These are phyloP conservation scores for Euptelea pleiosperma DNA, from an alignment of 164 flowering plant species.

Conservation along the genomic window DNA sequence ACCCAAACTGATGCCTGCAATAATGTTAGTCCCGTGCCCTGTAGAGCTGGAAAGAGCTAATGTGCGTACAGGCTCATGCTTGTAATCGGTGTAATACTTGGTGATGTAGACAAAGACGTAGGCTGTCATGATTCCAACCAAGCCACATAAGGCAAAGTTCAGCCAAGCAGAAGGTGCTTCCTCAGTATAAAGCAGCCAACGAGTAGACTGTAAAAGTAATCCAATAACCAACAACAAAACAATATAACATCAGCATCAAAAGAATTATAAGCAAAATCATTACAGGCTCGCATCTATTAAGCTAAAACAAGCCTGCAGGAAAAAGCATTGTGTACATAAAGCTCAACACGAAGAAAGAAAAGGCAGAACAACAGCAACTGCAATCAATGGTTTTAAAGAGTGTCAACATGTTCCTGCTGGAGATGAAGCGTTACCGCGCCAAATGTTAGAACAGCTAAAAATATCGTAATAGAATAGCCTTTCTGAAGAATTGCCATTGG, in stretches of 20 bases:
- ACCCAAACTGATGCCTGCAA: conserved; percentile 97
- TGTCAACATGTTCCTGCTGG: neutral
- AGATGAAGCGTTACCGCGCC: conserved; percentile 60
- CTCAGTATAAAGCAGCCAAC: conserved; percentile 92
- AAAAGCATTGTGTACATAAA: neutral
- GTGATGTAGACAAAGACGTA: conserved; percentile 91
- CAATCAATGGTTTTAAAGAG: neutral
- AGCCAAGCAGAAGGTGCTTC: conserved; percentile 98
- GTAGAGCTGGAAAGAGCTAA: conserved; percentile 94
- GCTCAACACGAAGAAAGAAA: neutral
- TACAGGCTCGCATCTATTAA: neutral
- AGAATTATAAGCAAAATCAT: neutral
- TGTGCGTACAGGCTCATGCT: conserved; percentile 93
- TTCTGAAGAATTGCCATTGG: conserved; percentile 96
- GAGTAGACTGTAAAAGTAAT: conserved; percentile 73
- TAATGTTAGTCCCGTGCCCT: conserved; percentile 97
- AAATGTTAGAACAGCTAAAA: conserved; percentile 84
- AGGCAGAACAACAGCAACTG: neutral
- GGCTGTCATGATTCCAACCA: conserved; percentile 94
- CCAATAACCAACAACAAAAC: conserved; percentile 12
- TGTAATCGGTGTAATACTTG: conserved; percentile 94
- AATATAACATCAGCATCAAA: conserved; percentile 2
- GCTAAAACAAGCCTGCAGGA: neutral
- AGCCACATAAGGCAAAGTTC: conserved; percentile 89
- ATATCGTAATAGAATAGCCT: conserved; percentile 87